Evolutionary conservation across 148 eudicot species (phyloP).

Genomic region (Heliamphora exappendiculata): DNA sequence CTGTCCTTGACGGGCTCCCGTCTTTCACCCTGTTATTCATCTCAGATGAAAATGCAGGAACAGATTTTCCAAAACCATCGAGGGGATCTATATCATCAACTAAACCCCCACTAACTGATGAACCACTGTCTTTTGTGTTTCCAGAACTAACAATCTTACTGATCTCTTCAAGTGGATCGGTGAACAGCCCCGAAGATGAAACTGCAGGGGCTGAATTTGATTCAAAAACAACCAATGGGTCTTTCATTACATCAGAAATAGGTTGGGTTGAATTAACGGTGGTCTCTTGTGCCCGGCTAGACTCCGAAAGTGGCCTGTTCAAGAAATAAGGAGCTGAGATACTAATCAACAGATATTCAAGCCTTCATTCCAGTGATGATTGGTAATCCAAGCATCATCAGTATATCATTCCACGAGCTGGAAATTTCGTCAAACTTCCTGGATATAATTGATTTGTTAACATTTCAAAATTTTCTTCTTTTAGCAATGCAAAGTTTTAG

Average conservation of each 20-base stretch:
- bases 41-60: slow-evolving; percentile 42
- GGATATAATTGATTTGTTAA: no score
- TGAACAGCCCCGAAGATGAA: slow-evolving; percentile 34
- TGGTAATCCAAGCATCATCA: no score
- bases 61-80: slow-evolving; percentile 49
- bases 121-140: slow-evolving; percentile 30
- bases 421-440: no score
- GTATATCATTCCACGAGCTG: no score
- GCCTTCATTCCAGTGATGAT: not conserved
- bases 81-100: slow-evolving; percentile 78
- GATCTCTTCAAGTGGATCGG: slow-evolving; percentile 62
- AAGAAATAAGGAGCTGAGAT: slow-evolving; percentile 19
- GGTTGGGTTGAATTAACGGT: slow-evolving; percentile 26
- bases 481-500: no score
- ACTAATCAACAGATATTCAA: not conserved
- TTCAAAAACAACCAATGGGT: slow-evolving; percentile 60
- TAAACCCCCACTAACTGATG: slow-evolving; percentile 35
- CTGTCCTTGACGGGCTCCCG: slow-evolving; percentile 38
- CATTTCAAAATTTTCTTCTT: no score
- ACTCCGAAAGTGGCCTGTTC: slow-evolving; percentile 47
- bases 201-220: slow-evolving; percentile 39
- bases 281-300: slow-evolving; percentile 22
- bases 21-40: slow-evolving; percentile 39
- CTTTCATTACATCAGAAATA: slow-evolving; percentile 29
- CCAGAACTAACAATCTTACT: slow-evolving; percentile 41